phyloP scores from a whole-genome alignment of 352 stramenopile species.

The Pythium coloratum region DNA sequence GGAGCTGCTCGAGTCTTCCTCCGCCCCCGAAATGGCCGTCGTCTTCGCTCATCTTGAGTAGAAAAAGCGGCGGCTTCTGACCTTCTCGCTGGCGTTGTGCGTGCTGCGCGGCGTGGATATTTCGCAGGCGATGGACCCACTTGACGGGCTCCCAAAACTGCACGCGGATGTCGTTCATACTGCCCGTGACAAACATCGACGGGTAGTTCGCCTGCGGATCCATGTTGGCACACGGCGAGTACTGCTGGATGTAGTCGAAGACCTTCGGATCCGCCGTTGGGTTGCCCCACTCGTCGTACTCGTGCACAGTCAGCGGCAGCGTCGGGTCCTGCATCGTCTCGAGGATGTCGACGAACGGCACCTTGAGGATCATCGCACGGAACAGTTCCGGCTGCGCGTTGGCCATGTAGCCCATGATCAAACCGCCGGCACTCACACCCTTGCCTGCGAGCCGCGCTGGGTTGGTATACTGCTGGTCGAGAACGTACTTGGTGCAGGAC shows the following conservation, averaged over 20 bases:
- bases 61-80: slow-evolving; percentile 35
- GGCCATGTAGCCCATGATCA: slow-evolving; percentile 87
- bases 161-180: slow-evolving; percentile 80
- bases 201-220: slow-evolving; percentile 45
- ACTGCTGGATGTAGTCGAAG: slow-evolving; percentile 77
- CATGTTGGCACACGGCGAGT: slow-evolving; percentile 79
- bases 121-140: slow-evolving; percentile 75
- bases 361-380: slow-evolving; percentile 78
- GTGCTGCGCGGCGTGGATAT: slow-evolving; percentile 36
- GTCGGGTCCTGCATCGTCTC: slow-evolving; percentile 85
- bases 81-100: slow-evolving; percentile 22
- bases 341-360: slow-evolving; percentile 90
- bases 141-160: slow-evolving; percentile 89
- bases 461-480: slow-evolving; percentile 63
- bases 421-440: slow-evolving; percentile 80
- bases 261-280: slow-evolving; percentile 38
- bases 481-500: slow-evolving; percentile 60
- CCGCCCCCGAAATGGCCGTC: slow-evolving; percentile 82
- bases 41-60: slow-evolving; percentile 78
- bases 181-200: slow-evolving; percentile 83
- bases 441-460: slow-evolving; percentile 68
- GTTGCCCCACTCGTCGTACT: slow-evolving; percentile 93
- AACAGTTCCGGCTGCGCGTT: slow-evolving; percentile 81
- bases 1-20: slow-evolving; percentile 72
- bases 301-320: slow-evolving; percentile 88